phyloP scores from a whole-genome alignment of 1,284 basidiomycete genomes.

The Mycena citricolor region DNA sequence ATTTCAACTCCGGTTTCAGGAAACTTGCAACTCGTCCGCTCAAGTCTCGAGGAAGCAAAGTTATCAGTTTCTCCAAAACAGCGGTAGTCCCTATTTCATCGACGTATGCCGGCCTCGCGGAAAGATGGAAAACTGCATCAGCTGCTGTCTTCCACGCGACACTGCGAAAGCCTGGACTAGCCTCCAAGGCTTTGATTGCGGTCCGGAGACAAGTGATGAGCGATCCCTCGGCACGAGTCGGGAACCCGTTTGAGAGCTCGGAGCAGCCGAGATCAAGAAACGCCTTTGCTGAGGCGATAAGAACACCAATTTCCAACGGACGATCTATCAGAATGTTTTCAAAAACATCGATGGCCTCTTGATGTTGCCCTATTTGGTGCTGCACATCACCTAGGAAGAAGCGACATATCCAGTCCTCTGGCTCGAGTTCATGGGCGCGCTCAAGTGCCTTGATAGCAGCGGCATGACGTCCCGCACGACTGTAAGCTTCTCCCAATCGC shows the following conservation, averaged over 20 bases:
- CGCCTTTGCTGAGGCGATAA: slow-evolving; percentile 75
- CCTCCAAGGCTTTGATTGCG: slow-evolving; percentile 55
- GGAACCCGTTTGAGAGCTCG: slow-evolving; percentile 70
- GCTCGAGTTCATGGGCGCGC: slow-evolving; percentile 68
- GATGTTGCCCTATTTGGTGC: slow-evolving; percentile 74
- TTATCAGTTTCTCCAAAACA: slow-evolving; percentile 37
- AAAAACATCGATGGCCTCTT: slow-evolving; percentile 74
- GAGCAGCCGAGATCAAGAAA: slow-evolving; percentile 71
- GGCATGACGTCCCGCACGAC: slow-evolving; percentile 81
- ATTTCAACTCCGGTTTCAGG: slow-evolving; percentile 24
- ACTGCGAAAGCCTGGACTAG: slow-evolving; percentile 62
- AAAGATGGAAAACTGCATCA: slow-evolving; percentile 75
- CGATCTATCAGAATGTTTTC: slow-evolving; percentile 54
- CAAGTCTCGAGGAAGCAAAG: slow-evolving; percentile 41
- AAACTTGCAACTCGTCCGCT: slow-evolving; percentile 41
- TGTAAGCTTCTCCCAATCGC: slow-evolving; percentile 90
- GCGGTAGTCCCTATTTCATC: slow-evolving; percentile 40
- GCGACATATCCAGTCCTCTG: slow-evolving; percentile 80
- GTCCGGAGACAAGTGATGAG: slow-evolving; percentile 61
- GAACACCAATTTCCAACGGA: slow-evolving; percentile 70
- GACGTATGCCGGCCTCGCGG: slow-evolving; percentile 43
- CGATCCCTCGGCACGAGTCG: slow-evolving; percentile 72
- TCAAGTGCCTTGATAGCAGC: slow-evolving; percentile 89
- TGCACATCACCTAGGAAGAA: slow-evolving; percentile 90
- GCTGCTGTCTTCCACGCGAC: slow-evolving; percentile 87